Conservation (phyloP, 139 green algal species). For the Closterium sp. region DNA sequence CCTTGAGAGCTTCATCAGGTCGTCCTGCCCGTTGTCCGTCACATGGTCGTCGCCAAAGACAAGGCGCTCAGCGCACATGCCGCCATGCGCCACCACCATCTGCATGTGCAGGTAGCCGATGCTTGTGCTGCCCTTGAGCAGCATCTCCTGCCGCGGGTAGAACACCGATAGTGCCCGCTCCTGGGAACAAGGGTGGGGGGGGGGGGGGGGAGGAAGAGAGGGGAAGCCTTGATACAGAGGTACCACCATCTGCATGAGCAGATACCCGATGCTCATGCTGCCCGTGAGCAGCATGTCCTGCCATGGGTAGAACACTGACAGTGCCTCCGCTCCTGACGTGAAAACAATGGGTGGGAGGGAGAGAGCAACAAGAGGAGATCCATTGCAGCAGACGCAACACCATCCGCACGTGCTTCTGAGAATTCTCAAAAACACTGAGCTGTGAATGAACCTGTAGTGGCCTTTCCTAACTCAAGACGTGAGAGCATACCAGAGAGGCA, state of each 20-base stretch:
- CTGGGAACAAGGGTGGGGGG: not conserved
- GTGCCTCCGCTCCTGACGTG: not conserved
- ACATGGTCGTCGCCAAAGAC: slow-evolving; percentile 18
- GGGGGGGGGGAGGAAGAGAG: not conserved
- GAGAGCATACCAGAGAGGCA: too few relatives aligned
- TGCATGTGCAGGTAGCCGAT: slow-evolving; percentile 38
- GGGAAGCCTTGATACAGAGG: not conserved
- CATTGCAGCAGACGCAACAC: too few relatives aligned
- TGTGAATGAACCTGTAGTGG: too few relatives aligned
- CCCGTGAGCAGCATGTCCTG: slow-evolving; percentile 2
- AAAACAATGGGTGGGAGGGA: not conserved
- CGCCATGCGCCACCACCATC: slow-evolving; percentile 35
- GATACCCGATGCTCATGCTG: not conserved
- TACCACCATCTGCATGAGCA: slow-evolving; percentile 28
- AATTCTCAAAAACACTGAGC: too few relatives aligned
- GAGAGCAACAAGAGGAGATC: not conserved
- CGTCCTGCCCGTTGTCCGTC: slow-evolving; percentile 28
- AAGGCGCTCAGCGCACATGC: slow-evolving; percentile 20
- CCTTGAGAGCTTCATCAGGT: slow-evolving; percentile 5
- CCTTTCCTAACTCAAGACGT: not conserved
- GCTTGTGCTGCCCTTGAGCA: not conserved
- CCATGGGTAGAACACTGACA: slow-evolving; percentile 17
- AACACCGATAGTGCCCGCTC: slow-evolving; percentile 33
- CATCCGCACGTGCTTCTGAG: too few relatives aligned
- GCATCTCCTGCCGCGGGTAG: slow-evolving; percentile 33